Evolutionary conservation across 2,329 filamentous ascomycete species (phyloP), one percentile per base, ranked within the genome.

Genomic region (Aspergillus ochraceoroseus): DNA sequence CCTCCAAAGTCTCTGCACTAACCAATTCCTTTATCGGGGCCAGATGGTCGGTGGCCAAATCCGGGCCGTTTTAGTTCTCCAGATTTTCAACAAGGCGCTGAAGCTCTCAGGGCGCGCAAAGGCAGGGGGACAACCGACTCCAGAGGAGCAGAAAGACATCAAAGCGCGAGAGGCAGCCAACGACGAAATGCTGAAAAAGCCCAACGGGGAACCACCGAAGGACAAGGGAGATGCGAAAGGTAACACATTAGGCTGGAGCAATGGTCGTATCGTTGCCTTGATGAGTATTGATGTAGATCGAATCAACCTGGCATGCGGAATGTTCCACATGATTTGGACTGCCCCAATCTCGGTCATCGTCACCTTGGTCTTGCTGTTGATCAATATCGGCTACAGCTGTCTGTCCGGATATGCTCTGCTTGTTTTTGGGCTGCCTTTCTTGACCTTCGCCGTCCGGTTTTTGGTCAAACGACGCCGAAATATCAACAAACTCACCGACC

Each of bases 211-310:
- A n/a, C 31, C 31, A 19, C 18, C 12, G 11, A 36, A 28, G 11
- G 64, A 70, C 45, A 57, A 55, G 38, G 65, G 53, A 8, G 64
- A 70, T 2, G 77, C 83, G 13, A 66, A 76, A 7, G 79, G 79
- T 3, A 85, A 92, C 54, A 85, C 83, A 2, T 72, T 79, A 14
- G 92, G 90, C 15, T 96, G 90, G 90, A 82, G 82, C 42, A 96
- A 95, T 56, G 92, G 92, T 14, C 80, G 87, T 48, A 87, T 96
- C 37, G 80, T 92, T 59, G 94, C 94, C 52, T 61, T 96, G 53
- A 95, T 96, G 89, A 90, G 87, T 46, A 87, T 92, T 30, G 90
- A 96, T 60, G 94, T 89, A 0, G 94, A 94, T 64, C 87, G 90
- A 51, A 74, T 98, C 45, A 89, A 96, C 55, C 84, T 88, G 59